phyloP scores from a whole-genome alignment of 305 asterid genomes.

The Plantago coronopus region DNA sequence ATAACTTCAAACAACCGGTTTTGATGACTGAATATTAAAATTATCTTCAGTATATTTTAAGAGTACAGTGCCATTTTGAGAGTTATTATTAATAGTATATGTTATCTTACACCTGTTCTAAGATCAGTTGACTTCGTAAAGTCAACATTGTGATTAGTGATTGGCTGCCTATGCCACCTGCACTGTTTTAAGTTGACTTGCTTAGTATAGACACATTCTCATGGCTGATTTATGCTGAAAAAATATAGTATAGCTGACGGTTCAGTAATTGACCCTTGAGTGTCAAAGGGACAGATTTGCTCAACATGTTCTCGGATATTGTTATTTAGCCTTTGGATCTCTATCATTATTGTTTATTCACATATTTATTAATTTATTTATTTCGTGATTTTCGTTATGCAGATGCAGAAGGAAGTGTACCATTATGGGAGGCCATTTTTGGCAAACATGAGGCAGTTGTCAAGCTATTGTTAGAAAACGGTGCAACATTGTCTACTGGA shows the following conservation, averaged over 20 bases:
- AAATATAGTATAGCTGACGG: not conserved
- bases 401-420: constrained; percentile 80
- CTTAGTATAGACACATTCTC: constrained; percentile 1
- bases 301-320: not conserved
- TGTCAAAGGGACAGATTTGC: not conserved
- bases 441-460: constrained; percentile 47
- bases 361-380: not conserved
- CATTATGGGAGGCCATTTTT: constrained; percentile 81
- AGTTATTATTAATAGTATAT: too few species aligned
- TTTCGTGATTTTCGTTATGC: constrained; percentile 17
- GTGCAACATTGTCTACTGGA: constrained; percentile 57
- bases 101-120: not conserved
- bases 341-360: not conserved
- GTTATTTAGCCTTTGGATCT: not conserved
- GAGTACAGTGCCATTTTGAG: not conserved
- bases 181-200: not conserved
- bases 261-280: not conserved
- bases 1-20: too few species aligned
- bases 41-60: too few species aligned
- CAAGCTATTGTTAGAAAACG: constrained; percentile 46
- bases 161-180: not conserved
- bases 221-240: not conserved
- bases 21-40: not conserved
- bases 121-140: not conserved
- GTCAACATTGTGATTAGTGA: not conserved